Evolutionary conservation across 1,284 basidiomycete species (phyloP).

Genomic region (Cryptococcus sp.): DNA sequence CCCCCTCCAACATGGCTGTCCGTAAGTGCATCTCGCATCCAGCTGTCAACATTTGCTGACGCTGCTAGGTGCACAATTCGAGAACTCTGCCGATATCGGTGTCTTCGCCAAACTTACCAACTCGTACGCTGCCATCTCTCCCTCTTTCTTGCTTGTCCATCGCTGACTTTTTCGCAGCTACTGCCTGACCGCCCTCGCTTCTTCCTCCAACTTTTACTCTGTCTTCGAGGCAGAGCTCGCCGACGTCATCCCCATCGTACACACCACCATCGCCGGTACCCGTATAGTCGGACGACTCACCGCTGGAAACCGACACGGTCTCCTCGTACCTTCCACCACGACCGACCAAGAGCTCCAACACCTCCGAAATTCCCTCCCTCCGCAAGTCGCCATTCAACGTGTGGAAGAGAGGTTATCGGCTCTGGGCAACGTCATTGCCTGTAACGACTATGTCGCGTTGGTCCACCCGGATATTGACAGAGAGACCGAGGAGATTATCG

Average conservation of each 20-base stretch:
- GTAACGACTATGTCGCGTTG: constrained; percentile 95
- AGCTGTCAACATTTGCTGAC: background rate
- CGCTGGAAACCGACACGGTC: constrained; percentile 91
- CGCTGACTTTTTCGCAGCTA: constrained; percentile 52
- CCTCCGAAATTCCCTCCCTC: constrained; percentile 91
- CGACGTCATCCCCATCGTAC: constrained; percentile 92
- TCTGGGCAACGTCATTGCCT: constrained; percentile 96
- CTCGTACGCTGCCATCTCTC: constrained; percentile 45
- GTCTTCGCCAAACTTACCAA: constrained; percentile 95
- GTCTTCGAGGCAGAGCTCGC: constrained; percentile 91
- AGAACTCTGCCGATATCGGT: constrained; percentile 94
- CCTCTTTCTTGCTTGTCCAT: background rate
- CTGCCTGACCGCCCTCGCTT: constrained; percentile 86
- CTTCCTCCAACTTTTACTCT: constrained; percentile 97
- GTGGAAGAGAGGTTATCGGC: constrained; percentile 95
- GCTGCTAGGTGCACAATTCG: constrained; percentile 74
- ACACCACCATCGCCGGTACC: constrained; percentile 93
- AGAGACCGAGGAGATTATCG: constrained; percentile 99
- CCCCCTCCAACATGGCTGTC: constrained; percentile 48
- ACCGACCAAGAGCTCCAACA: constrained; percentile 99
- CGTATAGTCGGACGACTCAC: constrained; percentile 90
- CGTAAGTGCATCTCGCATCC: constrained; percentile 42
- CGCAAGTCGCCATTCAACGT: constrained; percentile 84
- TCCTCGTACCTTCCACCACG: constrained; percentile 91
- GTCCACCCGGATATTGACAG: constrained; percentile 97